Evolutionary conservation across 192 early-diverging fungal genomes (phyloP).

Genomic region (Rhizophagus clarus): DNA sequence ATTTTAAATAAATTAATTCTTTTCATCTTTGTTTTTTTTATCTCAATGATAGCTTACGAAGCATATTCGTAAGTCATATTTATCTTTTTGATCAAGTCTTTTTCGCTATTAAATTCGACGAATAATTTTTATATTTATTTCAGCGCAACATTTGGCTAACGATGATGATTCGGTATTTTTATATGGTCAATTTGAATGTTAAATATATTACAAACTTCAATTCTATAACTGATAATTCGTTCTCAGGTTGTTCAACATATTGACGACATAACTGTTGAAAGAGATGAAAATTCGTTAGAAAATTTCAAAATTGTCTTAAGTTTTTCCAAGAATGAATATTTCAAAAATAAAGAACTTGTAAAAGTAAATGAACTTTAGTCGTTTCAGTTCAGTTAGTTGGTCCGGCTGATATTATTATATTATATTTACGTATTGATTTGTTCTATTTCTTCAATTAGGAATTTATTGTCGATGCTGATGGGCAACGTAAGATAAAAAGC

Average conservation of each 20-base stretch:
- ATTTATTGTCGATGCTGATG: neutral
- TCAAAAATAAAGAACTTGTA: neutral
- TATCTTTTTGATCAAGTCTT: neutral
- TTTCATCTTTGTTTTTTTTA: neutral
- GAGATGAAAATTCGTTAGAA: neutral
- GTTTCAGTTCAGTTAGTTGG: too few species aligned
- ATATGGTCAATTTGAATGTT: neutral
- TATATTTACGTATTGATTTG: too few species aligned
- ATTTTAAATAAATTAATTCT: neutral
- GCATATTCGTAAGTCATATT: neutral
- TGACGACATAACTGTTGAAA: neutral
- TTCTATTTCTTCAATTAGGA: neutral
- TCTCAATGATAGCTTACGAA: neutral
- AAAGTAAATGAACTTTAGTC: neutral
- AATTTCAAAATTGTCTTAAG: neutral
- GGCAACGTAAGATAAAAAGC: neutral
- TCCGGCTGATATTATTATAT: neutral
- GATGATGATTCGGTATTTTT: neutral
- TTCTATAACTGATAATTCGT: neutral
- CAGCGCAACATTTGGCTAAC: neutral
- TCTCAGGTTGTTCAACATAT: neutral
- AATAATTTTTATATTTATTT: neutral
- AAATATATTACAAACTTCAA: neutral
- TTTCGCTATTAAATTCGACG: neutral
- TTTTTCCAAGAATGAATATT: neutral